Evolutionary conservation across 2,329 filamentous ascomycete species (phyloP).

Genomic region (Laburnicola sp.): DNA sequence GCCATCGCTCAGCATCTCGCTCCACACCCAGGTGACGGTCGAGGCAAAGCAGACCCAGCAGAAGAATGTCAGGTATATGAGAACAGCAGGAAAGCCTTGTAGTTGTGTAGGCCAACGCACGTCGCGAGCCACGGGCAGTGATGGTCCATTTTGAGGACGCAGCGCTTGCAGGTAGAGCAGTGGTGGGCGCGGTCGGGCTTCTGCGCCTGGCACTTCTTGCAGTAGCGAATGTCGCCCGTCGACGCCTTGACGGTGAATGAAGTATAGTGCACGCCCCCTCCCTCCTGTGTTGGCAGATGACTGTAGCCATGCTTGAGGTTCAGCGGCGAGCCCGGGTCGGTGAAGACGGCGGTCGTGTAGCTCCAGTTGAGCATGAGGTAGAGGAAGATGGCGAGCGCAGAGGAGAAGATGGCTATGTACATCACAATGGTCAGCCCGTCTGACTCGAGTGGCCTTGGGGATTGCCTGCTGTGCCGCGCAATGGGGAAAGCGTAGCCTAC

Average conservation of each 20-base stretch:
- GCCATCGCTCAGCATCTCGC: slow-evolving; percentile 72
- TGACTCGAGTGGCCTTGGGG: no score
- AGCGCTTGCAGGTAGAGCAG: slow-evolving; percentile 91
- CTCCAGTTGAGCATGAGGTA: slow-evolving; percentile 82
- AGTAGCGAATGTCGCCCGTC: slow-evolving; percentile 83
- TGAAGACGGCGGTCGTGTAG: slow-evolving; percentile 93
- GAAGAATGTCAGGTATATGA: slow-evolving; percentile 86
- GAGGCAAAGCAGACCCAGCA: slow-evolving; percentile 80
- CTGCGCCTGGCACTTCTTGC: slow-evolving; percentile 93
- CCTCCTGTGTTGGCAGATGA: slow-evolving; percentile 74
- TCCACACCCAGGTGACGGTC: slow-evolving; percentile 80
- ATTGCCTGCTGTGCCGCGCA: not conserved
- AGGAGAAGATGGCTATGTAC: slow-evolving; percentile 51
- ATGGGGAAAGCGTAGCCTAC: slow-evolving; percentile 22
- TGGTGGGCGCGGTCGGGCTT: slow-evolving; percentile 97
- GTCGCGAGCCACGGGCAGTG: slow-evolving; percentile 98
- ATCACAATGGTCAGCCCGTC: not conserved
- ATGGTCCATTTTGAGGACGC: slow-evolving; percentile 99
- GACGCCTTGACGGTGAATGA: slow-evolving; percentile 86
- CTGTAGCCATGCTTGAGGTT: slow-evolving; percentile 65
- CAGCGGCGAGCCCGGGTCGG: slow-evolving; percentile 73
- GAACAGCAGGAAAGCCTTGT: slow-evolving; percentile 94
- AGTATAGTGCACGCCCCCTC: slow-evolving; percentile 58
- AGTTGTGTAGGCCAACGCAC: slow-evolving; percentile 90
- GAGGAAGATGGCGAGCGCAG: slow-evolving; percentile 68